Percentiles rank a stretch among this genome's conserved stretches.
These are phyloP conservation scores for Boletellus emodensis DNA, from an alignment of 768 basidiomycete species.

Conservation along the genomic window DNA sequence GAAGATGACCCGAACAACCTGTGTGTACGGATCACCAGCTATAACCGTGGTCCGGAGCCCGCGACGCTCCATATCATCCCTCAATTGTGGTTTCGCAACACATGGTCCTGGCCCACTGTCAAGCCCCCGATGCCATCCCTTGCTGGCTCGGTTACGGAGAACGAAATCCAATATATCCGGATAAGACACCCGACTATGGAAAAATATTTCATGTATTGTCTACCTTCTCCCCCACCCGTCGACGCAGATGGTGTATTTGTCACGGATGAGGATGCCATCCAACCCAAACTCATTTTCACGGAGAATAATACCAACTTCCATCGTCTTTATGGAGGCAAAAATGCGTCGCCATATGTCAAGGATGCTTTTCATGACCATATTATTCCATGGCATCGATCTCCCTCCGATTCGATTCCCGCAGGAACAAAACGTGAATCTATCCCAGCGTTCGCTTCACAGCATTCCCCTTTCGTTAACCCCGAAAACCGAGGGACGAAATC, in stretches of 20 bases:
- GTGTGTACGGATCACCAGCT: constrained; percentile 91
- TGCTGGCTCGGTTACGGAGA: constrained; percentile 45
- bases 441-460: background rate
- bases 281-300: constrained; percentile 88
- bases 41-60: constrained; percentile 94
- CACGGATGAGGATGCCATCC: constrained; percentile 58
- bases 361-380: constrained; percentile 99
- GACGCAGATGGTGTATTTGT: constrained; percentile 62
- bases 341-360: constrained; percentile 81
- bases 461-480: constrained; percentile 69
- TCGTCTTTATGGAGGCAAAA: constrained; percentile 85
- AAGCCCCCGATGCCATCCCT: constrained; percentile 65
- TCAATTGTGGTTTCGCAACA: constrained; percentile 96
- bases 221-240: constrained; percentile 90
- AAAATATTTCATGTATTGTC: constrained; percentile 79
- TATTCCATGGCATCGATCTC: constrained; percentile 75
- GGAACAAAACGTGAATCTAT: background rate
- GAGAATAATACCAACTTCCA: constrained; percentile 97
- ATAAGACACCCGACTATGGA: constrained; percentile 73
- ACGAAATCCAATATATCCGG: constrained; percentile 57
- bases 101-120: constrained; percentile 89
- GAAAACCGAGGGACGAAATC: constrained; percentile 86
- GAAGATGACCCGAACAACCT: constrained; percentile 84
- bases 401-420: constrained; percentile 32
- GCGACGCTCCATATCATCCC: constrained; percentile 93